Percentiles rank a stretch among this genome's conserved stretches.
Conservation (phyloP, 2,329 filamentous ascomycete species). For the Alternaria sp. region DNA sequence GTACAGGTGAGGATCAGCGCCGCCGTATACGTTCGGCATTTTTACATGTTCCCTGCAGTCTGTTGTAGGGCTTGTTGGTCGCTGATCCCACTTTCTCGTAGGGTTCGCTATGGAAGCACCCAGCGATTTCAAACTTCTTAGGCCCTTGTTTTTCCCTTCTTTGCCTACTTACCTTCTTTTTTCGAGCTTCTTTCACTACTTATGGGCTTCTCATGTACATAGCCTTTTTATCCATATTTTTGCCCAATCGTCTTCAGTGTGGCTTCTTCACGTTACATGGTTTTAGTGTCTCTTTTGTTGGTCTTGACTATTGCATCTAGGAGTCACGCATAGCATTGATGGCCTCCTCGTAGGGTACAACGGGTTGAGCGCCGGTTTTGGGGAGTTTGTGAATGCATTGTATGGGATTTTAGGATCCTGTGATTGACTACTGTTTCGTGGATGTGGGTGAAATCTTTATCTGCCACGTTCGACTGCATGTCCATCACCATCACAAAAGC, state of each 20-base stretch:
- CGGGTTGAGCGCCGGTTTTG: conserved; percentile 16
- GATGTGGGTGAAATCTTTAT: neutral
- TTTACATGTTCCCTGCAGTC: conserved; percentile 30
- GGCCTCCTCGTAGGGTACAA: conserved; percentile 12
- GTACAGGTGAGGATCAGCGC: conserved; percentile 45
- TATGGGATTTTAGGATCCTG: neutral
- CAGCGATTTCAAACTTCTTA: conserved; percentile 12
- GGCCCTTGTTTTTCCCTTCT: conserved; percentile 7
- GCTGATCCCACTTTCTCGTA: conserved; percentile 38
- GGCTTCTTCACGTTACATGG: neutral
- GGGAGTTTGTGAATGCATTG: conserved; percentile 7
- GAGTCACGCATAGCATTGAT: conserved; percentile 9
- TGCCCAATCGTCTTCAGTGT: neutral
- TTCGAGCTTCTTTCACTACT: conserved; percentile 4
- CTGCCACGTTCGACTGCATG: neutral
- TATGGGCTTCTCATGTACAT: conserved; percentile 29
- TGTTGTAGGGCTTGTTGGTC: conserved; percentile 44
- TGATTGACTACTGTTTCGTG: neutral
- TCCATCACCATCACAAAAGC: neutral
- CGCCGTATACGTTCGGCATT: conserved; percentile 43
- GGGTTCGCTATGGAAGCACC: conserved; percentile 12
- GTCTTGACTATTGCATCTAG: conserved; percentile 9
- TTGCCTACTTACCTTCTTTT: conserved; percentile 10
- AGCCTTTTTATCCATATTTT: conserved; percentile 14
- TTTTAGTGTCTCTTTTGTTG: conserved; percentile 9